These are phyloP conservation scores for Colletotrichum somersetense DNA, from an alignment of 2,329 filamentous ascomycete species.

Conservation along the genomic window DNA sequence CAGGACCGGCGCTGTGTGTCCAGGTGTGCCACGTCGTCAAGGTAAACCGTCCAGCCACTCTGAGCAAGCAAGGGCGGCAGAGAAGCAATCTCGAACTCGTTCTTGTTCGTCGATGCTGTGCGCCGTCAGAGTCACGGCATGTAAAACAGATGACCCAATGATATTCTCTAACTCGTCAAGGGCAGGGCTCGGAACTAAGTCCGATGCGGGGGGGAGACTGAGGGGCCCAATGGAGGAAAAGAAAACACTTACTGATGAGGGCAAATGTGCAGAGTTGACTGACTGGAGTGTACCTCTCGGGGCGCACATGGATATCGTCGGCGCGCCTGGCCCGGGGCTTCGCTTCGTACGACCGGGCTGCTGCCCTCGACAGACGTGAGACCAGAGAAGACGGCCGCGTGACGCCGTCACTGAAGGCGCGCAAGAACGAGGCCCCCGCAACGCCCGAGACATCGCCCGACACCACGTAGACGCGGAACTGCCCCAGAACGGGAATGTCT, in stretches of 20 bases:
- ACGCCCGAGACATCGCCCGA: constrained; percentile 66
- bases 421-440: constrained; percentile 67
- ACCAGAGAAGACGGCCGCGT: constrained; percentile 65
- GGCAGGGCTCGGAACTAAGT: neutral
- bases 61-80: constrained; percentile 73
- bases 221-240: neutral
- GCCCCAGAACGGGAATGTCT: constrained; percentile 80
- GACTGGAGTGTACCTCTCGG: constrained; percentile 75
- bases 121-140: neutral
- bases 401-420: constrained; percentile 67
- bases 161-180: constrained; percentile 24
- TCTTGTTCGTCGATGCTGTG: constrained; percentile 69
- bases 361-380: constrained; percentile 68
- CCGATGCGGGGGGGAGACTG: neutral
- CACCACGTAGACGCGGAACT: constrained; percentile 81
- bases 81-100: constrained; percentile 73
- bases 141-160: neutral
- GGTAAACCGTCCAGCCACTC: constrained; percentile 78
- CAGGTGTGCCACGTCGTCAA: constrained; percentile 72
- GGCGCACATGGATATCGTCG: constrained; percentile 75
- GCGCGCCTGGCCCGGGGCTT: constrained; percentile 63
- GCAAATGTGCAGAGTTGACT: constrained; percentile 71
- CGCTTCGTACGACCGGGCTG: constrained; percentile 70
- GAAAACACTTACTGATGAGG: constrained; percentile 68
- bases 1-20: constrained; percentile 65